phyloP scores from a whole-genome alignment of 2,329 filamentous ascomycete genomes.

The Teratosphaeria viscida region DNA sequence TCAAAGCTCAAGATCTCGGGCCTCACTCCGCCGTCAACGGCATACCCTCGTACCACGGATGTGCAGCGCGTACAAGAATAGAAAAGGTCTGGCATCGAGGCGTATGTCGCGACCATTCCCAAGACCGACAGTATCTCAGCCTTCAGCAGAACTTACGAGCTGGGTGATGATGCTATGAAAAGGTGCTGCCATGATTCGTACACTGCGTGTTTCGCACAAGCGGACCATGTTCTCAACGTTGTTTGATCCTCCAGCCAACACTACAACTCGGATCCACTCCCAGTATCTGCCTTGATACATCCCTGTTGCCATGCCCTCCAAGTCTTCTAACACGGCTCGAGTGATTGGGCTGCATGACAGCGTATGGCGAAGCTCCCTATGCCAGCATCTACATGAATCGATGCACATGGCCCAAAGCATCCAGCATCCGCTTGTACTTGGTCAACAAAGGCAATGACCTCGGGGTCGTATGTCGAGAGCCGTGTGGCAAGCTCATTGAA shows the following conservation, averaged over 20 bases:
- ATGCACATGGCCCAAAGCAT: background rate
- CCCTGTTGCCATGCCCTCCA: background rate
- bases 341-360: background rate
- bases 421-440: slow-evolving; percentile 3
- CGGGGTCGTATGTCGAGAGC: background rate
- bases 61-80: no score
- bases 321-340: background rate
- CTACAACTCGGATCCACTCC: background rate
- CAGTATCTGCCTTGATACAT: background rate
- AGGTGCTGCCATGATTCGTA: no score
- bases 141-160: no score
- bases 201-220: no score
- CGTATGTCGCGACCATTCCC: no score
- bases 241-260: background rate
- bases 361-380: background rate
- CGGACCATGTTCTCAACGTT: no score
- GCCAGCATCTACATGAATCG: background rate
- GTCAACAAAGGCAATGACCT: background rate
- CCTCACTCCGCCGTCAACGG: background rate
- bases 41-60: background rate
- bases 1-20: background rate
- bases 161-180: no score
- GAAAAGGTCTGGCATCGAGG: no score
- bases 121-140: no score
- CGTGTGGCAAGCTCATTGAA: background rate